A percentile compares a stretch with the other conserved stretches of the same genome.
These are phyloP conservation scores for Ogataea allantospora DNA, from an alignment of 805 yeast genomes.

Conservation along the genomic window DNA sequence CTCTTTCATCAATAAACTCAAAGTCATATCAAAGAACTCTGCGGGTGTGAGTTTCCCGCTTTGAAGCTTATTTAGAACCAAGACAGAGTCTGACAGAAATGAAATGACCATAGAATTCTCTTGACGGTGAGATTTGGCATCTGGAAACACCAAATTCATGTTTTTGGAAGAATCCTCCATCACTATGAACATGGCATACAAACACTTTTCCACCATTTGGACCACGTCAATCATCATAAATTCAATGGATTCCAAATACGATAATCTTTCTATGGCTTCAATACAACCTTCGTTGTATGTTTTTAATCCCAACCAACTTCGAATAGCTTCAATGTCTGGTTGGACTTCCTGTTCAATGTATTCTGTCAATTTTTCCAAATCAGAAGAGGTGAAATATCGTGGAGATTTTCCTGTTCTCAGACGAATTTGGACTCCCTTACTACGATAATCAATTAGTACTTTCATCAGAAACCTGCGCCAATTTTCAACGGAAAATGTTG, in stretches of 20 bases:
- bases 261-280: slow-evolving; percentile 26
- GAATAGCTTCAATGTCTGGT: slow-evolving; percentile 25
- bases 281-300: slow-evolving; percentile 26
- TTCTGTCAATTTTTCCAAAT: slow-evolving; percentile 8
- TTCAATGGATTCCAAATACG: slow-evolving; percentile 17
- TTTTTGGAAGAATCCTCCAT: slow-evolving; percentile 14
- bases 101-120: slow-evolving; percentile 13
- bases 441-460: slow-evolving; percentile 17
- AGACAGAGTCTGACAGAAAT: slow-evolving; percentile 21
- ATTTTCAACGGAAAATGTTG: slow-evolving; percentile 23
- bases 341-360: slow-evolving; percentile 14
- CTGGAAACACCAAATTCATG: slow-evolving; percentile 13
- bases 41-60: slow-evolving; percentile 7
- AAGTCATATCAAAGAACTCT: slow-evolving; percentile 18
- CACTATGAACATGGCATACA: slow-evolving; percentile 24
- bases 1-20: slow-evolving; percentile 15
- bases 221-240: slow-evolving; percentile 25
- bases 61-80: slow-evolving; percentile 17
- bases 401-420: slow-evolving; percentile 18
- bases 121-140: slow-evolving; percentile 8
- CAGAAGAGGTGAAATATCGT: slow-evolving; percentile 2
- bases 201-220: slow-evolving; percentile 25
- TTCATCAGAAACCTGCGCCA: slow-evolving; percentile 26
- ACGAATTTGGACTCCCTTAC: slow-evolving; percentile 4
- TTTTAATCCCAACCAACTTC: slow-evolving; percentile 23